Base-by-base conservation (phyloP, 441 rosid genomes). In the Geranium incanum region DNA sequence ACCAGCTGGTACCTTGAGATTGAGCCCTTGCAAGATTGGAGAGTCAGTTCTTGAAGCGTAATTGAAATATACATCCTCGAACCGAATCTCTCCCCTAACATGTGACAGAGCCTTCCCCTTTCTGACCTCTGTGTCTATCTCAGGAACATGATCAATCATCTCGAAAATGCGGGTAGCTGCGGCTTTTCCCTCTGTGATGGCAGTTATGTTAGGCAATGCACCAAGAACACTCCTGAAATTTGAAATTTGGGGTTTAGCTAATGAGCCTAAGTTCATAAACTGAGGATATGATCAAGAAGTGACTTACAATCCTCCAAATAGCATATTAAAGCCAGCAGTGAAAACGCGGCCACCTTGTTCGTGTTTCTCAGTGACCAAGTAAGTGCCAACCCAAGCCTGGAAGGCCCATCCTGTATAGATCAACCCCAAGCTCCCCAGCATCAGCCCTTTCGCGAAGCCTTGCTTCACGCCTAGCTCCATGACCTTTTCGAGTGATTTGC, bases 351-450 rank as follows among this genome's bases (percentile, higher is more conserved):
- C 91, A 0, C 94, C 94, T 73, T 83, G 84, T 81, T 84, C 89
- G 0, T 82, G 77, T 69, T 84, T 85, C 2, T 84, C 83, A 9
- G 85, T 83, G 11, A 85, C 94, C 84, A 89, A 77, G 71, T 82
- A 79, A 70, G 88, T 81, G 66, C 91, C 94, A 0, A 84, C 16
- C 88, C 87, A 89, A 74, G 89, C 87, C 74, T 85, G 91, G 71
- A 85, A 87, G 1, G 91, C 86, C 94, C 94, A 89, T 18, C 89
- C 86, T 0, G 83, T 74, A 75, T 83, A 89, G 52, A 89, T 87
- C 68, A 73, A 82, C 67, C 91, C 94, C 88, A 89, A 83, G 78
- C 91, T 83, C 43, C 94, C 94, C 88, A 85, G 82, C 86, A 87
- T 41, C 79, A 89, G 74, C 16, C 94, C 91, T 76, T 87, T 87